Percentiles rank a stretch among this genome's conserved stretches.
Conservation (phyloP, 2,329 filamentous ascomycete species). For the Fusarium vanettenii region DNA sequence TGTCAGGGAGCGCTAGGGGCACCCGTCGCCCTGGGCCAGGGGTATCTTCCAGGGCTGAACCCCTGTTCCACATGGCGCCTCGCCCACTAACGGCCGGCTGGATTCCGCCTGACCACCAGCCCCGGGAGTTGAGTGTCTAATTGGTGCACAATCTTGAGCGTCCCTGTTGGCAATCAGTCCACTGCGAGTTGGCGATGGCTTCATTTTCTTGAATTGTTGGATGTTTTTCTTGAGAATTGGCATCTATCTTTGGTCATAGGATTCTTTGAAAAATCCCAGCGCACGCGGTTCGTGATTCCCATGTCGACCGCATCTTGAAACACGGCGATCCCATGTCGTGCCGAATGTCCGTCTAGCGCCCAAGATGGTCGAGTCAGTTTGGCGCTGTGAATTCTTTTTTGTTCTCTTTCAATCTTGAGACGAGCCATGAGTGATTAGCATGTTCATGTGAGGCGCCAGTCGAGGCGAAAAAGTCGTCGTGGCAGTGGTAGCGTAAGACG, state of each 20-base stretch:
- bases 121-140: background rate
- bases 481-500: conserved; percentile 27
- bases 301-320: conserved; percentile 13
- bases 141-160: conserved; percentile 9
- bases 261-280: background rate
- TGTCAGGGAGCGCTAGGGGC: conserved; percentile 31
- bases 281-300: background rate
- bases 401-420: background rate
- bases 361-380: conserved; percentile 6
- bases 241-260: conserved; percentile 5
- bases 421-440: background rate
- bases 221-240: conserved; percentile 30
- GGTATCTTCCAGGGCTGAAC: conserved; percentile 16
- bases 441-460: conserved; percentile 14
- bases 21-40: conserved; percentile 33
- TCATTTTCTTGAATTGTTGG: conserved; percentile 34
- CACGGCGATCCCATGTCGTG: conserved; percentile 11
- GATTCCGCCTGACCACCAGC: conserved; percentile 5
- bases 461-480: conserved; percentile 14
- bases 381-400: background rate
- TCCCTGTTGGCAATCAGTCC: conserved; percentile 34
- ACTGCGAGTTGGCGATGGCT: conserved; percentile 42
- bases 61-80: conserved; percentile 36
- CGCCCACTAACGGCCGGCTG: conserved; percentile 15
- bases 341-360: conserved; percentile 13